Percentiles rank a stretch among this genome's conserved stretches.
Evolutionary conservation across 257 asterid genomes (phyloP).

Genomic region (Echium plantagineum): DNA sequence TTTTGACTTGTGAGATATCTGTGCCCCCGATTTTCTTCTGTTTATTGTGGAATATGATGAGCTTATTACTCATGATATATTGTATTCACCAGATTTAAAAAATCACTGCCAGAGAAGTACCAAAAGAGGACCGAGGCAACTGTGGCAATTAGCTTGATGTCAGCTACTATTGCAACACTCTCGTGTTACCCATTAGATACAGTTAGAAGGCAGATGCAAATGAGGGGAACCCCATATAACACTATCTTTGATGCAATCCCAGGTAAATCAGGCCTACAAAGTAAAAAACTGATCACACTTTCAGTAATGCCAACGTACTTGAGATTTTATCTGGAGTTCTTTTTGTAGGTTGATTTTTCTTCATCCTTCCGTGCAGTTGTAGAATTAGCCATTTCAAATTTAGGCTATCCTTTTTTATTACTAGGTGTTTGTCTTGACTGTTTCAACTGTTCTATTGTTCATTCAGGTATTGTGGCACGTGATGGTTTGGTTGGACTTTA

Average conservation of each 20-base stretch:
- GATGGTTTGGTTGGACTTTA: slow-evolving; percentile 73
- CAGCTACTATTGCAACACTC: slow-evolving; percentile 88
- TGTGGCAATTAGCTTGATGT: slow-evolving; percentile 54
- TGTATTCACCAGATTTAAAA: slow-evolving; percentile 60
- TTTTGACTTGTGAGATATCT: slow-evolving; percentile 86
- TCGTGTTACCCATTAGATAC: slow-evolving; percentile 96
- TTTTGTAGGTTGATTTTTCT: no score
- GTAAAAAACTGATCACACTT: background rate
- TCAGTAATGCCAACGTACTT: background rate
- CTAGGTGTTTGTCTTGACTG: background rate
- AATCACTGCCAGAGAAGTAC: slow-evolving; percentile 75
- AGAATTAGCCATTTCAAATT: no score
- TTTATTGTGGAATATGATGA: slow-evolving; percentile 5
- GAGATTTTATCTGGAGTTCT: no score
- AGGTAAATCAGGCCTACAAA: slow-evolving; percentile 30
- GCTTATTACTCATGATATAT: background rate
- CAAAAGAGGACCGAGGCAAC: slow-evolving; percentile 79
- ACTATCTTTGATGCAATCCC: slow-evolving; percentile 70
- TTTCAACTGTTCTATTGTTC: background rate
- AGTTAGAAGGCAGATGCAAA: slow-evolving; percentile 91
- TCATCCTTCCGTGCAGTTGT: no score
- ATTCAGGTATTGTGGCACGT: slow-evolving; percentile 65
- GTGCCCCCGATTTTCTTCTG: slow-evolving; percentile 12
- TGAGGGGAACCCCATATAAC: slow-evolving; percentile 77
- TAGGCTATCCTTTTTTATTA: no score